These are phyloP conservation scores for Parasitella parasitica DNA, from an alignment of 371 early-diverging fungal species.

Conservation along the genomic window DNA sequence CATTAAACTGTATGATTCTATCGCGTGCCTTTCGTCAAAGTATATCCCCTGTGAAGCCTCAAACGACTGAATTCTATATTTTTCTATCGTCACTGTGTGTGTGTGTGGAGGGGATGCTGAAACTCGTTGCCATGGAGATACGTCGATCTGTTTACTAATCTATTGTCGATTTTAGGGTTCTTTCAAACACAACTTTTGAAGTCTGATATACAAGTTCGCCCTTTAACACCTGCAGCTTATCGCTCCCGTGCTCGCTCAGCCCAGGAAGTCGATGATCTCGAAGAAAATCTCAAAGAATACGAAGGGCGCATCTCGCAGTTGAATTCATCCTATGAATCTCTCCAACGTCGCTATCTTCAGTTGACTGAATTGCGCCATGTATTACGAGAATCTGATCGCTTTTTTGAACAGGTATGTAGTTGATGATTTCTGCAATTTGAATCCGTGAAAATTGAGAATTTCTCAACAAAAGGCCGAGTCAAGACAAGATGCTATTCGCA, in stretches of 20 bases:
- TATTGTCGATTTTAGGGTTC: slow-evolving; percentile 57
- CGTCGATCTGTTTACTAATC: background rate
- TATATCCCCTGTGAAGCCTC: background rate
- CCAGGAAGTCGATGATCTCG: slow-evolving; percentile 94
- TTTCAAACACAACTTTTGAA: slow-evolving; percentile 82
- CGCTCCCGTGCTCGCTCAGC: slow-evolving; percentile 76
- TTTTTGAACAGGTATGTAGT: slow-evolving; percentile 69
- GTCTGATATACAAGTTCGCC: slow-evolving; percentile 63
- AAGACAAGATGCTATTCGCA: slow-evolving; percentile 43
- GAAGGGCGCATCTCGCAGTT: slow-evolving; percentile 84
- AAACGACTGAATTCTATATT: too few relatives aligned
- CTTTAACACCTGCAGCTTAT: slow-evolving; percentile 53
- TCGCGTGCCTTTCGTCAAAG: background rate
- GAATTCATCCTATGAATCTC: slow-evolving; percentile 83
- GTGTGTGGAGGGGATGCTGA: too few relatives aligned
- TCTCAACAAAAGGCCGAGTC: slow-evolving; percentile 44
- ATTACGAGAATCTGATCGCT: slow-evolving; percentile 81
- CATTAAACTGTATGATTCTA: background rate
- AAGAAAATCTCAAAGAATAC: slow-evolving; percentile 76
- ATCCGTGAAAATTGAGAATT: background rate
- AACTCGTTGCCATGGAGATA: background rate
- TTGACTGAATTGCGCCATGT: slow-evolving; percentile 90
- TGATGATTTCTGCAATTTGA: background rate
- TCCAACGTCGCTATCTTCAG: slow-evolving; percentile 85
- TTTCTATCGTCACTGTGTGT: too few relatives aligned